Percentiles rank a stretch among this genome's conserved stretches.
Evolutionary conservation across 768 basidiomycete species (phyloP).

Genomic region (Trametes cubensis): DNA sequence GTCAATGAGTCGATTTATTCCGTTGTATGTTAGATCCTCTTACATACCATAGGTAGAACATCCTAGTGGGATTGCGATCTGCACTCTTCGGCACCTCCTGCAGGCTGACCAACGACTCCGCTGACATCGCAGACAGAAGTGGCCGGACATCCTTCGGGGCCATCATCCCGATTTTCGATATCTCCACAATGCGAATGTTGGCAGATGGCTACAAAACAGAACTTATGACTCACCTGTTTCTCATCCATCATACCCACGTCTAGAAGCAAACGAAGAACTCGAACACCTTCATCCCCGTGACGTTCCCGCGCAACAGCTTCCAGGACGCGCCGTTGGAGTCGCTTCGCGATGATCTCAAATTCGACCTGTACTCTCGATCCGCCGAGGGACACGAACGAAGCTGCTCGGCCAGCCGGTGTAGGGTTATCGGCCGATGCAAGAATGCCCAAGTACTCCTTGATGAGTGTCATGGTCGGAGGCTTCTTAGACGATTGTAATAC

Average conservation of each 20-base stretch:
- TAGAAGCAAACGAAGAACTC: slow-evolving; percentile 77
- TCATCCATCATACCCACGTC: slow-evolving; percentile 92
- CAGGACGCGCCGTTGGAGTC: slow-evolving; percentile 69
- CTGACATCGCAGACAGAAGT: slow-evolving; percentile 74
- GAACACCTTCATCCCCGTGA: slow-evolving; percentile 80
- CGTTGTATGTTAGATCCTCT: not conserved
- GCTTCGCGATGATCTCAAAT: slow-evolving; percentile 69
- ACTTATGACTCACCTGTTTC: slow-evolving; percentile 64
- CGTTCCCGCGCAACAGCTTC: slow-evolving; percentile 82
- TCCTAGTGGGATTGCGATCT: slow-evolving; percentile 86
- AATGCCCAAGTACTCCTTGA: slow-evolving; percentile 83
- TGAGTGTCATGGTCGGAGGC: slow-evolving; percentile 53
- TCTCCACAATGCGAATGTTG: slow-evolving; percentile 46
- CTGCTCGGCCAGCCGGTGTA: slow-evolving; percentile 65
- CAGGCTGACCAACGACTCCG: slow-evolving; percentile 82
- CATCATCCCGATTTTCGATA: slow-evolving; percentile 94
- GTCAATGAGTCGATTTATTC: slow-evolving; percentile 13
- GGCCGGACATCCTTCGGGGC: slow-evolving; percentile 84
- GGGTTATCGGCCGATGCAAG: slow-evolving; percentile 84
- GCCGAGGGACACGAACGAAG: slow-evolving; percentile 70
- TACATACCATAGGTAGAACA: slow-evolving; percentile 87
- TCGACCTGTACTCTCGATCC: slow-evolving; percentile 80
- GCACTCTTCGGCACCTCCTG: slow-evolving; percentile 93
- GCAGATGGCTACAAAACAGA: not conserved
- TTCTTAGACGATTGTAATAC: slow-evolving; percentile 57